These are phyloP conservation scores for Boletus tomentosulus DNA, from an alignment of 768 basidiomycete genomes.

Conservation along the genomic window DNA sequence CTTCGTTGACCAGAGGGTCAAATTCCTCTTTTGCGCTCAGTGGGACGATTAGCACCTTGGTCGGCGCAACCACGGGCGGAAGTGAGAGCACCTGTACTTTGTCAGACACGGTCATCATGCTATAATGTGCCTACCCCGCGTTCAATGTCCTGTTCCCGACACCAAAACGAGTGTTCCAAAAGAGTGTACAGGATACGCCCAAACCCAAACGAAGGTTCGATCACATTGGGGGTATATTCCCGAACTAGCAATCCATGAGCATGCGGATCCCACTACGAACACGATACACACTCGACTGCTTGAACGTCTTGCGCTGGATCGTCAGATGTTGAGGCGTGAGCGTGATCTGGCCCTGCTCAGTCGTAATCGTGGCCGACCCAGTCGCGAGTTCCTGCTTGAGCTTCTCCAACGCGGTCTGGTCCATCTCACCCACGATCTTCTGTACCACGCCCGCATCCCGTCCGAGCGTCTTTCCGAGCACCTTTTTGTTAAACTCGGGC, in stretches of 20 bases:
- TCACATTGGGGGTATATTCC: constrained; percentile 95
- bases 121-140: constrained; percentile 48
- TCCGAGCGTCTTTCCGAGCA: constrained; percentile 84
- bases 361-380: constrained; percentile 64
- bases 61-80: constrained; percentile 86
- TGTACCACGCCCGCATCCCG: constrained; percentile 69
- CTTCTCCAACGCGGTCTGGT: constrained; percentile 58
- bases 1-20: constrained; percentile 76
- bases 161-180: constrained; percentile 96
- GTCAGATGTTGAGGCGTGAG: constrained; percentile 71
- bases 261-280: constrained; percentile 9
- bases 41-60: constrained; percentile 95
- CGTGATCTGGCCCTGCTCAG: constrained; percentile 63
- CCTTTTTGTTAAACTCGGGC: constrained; percentile 82
- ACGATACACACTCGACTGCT: constrained; percentile 66
- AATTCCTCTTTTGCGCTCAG: constrained; percentile 84
- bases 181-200: constrained; percentile 93
- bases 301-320: constrained; percentile 80
- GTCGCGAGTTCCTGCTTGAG: constrained; percentile 69
- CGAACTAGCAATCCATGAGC: constrained; percentile 56
- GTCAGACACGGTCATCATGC: constrained; percentile 34
- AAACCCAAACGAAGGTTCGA: constrained; percentile 97
- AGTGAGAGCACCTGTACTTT: constrained; percentile 75
- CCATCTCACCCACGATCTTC: constrained; percentile 60
- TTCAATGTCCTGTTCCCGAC: constrained; percentile 85